phyloP scores from a whole-genome alignment of 805 yeast species.

The Teunomyces pallodes region DNA sequence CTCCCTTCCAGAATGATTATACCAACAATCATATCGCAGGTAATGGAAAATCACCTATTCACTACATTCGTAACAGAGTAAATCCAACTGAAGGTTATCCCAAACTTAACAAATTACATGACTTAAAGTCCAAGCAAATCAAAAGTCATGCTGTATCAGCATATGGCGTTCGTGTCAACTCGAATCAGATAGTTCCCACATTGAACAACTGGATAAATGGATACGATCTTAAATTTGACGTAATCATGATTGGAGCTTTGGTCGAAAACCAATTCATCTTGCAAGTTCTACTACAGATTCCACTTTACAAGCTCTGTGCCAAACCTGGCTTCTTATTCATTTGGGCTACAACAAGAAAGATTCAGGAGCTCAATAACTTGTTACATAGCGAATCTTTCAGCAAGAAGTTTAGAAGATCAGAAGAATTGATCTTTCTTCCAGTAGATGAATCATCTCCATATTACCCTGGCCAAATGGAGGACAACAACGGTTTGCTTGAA shows the following conservation, averaged over 20 bases:
- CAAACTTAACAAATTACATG: conserved; percentile 65
- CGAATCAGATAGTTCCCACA: conserved; percentile 53
- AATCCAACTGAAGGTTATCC: conserved; percentile 84
- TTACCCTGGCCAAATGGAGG: conserved; percentile 51
- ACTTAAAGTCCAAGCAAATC: conserved; percentile 61
- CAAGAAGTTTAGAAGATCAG: conserved; percentile 78
- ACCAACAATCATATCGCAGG: conserved; percentile 62
- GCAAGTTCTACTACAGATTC: conserved; percentile 61
- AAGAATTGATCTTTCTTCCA: conserved; percentile 82
- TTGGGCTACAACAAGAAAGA: conserved; percentile 81
- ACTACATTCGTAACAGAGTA: conserved; percentile 60
- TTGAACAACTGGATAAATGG: conserved; percentile 60
- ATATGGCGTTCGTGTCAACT: conserved; percentile 58
- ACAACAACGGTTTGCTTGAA: conserved; percentile 45
- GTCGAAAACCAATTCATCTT: conserved; percentile 69
- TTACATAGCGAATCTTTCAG: conserved; percentile 50
- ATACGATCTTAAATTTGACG: conserved; percentile 71
- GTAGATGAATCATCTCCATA: conserved; percentile 62
- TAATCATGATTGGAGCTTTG: conserved; percentile 87
- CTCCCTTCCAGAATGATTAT: conserved; percentile 59
- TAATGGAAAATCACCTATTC: conserved; percentile 59
- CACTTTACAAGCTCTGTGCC: conserved; percentile 70
- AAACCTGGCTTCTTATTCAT: conserved; percentile 84
- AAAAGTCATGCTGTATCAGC: conserved; percentile 54
- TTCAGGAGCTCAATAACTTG: conserved; percentile 57